Percentiles rank a stretch among this genome's conserved stretches.
Conservation (phyloP, 192 early-diverging fungal species). For the Chytriomyces sp. region DNA sequence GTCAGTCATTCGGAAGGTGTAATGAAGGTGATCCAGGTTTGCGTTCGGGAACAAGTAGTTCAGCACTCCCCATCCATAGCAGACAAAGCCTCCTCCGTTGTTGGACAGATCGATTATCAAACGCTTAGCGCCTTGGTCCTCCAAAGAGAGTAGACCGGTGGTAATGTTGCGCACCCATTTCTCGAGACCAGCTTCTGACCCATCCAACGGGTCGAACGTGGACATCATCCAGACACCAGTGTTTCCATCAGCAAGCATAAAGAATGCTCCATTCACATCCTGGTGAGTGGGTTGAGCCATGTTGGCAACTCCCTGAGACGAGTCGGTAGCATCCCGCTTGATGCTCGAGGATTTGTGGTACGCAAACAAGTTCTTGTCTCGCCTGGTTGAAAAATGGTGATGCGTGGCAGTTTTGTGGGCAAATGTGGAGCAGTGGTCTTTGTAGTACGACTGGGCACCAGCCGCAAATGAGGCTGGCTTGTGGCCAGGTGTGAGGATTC, state of each 20-base stretch:
- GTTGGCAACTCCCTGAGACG: neutral
- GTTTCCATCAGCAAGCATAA: slow-evolving; percentile 7
- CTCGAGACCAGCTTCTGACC: neutral
- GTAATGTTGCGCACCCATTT: slow-evolving; percentile 35
- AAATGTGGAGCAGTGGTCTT: neutral
- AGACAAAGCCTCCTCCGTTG: slow-evolving; percentile 45
- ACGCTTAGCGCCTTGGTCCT: slow-evolving; percentile 34
- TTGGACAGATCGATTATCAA: slow-evolving; percentile 44
- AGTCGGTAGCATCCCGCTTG: neutral
- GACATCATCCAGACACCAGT: slow-evolving; percentile 38
- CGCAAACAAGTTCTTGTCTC: neutral
- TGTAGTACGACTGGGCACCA: neutral
- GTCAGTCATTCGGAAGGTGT: neutral
- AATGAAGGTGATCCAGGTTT: neutral
- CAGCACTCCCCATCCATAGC: neutral
- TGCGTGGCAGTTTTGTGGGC: neutral
- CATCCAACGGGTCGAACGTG: neutral
- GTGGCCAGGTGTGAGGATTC: neutral
- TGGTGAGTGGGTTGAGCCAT: neutral
- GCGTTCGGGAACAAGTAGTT: slow-evolving; percentile 12
- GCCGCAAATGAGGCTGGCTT: neutral
- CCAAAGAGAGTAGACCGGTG: slow-evolving; percentile 33
- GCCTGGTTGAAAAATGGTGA: neutral
- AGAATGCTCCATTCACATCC: slow-evolving; percentile 17
- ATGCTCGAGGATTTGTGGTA: neutral